These are phyloP conservation scores for Arctostaphylos glauca DNA, from an alignment of 148 eudicot species.

Conservation along the genomic window DNA sequence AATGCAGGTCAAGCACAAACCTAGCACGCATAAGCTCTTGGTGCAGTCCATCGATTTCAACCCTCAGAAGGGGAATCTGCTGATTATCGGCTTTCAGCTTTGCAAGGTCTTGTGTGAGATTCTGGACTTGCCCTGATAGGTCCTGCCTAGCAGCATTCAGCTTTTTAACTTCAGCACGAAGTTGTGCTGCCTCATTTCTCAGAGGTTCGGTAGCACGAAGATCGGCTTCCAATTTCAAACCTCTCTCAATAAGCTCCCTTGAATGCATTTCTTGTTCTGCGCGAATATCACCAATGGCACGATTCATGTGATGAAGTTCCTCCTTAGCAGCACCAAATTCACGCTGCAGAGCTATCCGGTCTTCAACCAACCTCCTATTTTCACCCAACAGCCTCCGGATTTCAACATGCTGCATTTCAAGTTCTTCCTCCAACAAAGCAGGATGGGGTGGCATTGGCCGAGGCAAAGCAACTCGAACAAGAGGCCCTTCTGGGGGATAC, in stretches of 20 bases:
- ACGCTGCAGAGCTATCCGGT: conserved; percentile 67
- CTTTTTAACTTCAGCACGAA: conserved; percentile 73
- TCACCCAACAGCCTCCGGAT: conserved; percentile 78
- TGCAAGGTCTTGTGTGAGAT: conserved; percentile 61
- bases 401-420: conserved; percentile 74
- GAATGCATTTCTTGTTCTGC: conserved; percentile 72
- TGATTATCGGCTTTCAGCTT: conserved; percentile 69
- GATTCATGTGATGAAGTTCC: conserved; percentile 72
- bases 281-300: conserved; percentile 61
- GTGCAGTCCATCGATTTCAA: conserved; percentile 65
- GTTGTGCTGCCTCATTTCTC: conserved; percentile 60
- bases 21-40: conserved; percentile 90
- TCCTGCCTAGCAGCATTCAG: conserved; percentile 63
- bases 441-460: conserved; percentile 77
- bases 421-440: conserved; percentile 89
- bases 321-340: conserved; percentile 78
- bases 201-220: conserved; percentile 74
- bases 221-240: conserved; percentile 82
- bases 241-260: conserved; percentile 82
- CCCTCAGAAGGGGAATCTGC: conserved; percentile 71
- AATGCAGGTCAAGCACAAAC: conserved; percentile 34
- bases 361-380: conserved; percentile 81
- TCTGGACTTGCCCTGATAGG: conserved; percentile 61
- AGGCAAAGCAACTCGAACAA: conserved; percentile 52
- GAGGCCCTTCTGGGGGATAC: conserved; percentile 50